These are phyloP conservation scores for Dacryopinax spathularia DNA, from an alignment of 768 basidiomycete species.

Conservation along the genomic window DNA sequence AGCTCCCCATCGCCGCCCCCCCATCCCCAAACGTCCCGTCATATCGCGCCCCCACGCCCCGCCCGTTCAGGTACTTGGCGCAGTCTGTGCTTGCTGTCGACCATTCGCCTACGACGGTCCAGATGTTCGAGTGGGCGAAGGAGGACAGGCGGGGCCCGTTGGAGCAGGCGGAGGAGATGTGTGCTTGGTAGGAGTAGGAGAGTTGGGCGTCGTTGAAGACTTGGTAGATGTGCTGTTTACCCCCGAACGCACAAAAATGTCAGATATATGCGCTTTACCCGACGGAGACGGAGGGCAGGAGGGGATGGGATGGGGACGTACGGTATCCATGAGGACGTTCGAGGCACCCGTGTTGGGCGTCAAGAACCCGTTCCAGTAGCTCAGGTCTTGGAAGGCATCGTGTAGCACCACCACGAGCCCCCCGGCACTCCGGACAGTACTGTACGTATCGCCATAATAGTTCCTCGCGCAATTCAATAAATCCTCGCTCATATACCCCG, in stretches of 20 bases:
- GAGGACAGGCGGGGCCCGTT: slow-evolving; percentile 17
- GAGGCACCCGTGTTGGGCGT: slow-evolving; percentile 32
- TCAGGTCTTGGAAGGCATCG: slow-evolving; percentile 66
- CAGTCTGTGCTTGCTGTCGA: slow-evolving; percentile 61
- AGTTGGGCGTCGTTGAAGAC: slow-evolving; percentile 42
- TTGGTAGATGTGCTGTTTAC: slow-evolving; percentile 46
- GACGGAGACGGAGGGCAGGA: neutral
- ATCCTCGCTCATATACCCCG: slow-evolving; percentile 34
- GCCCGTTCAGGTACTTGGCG: slow-evolving; percentile 67
- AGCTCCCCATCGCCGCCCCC: slow-evolving; percentile 44
- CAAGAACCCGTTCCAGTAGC: slow-evolving; percentile 54
- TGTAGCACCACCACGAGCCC: slow-evolving; percentile 55
- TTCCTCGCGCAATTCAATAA: slow-evolving; percentile 35
- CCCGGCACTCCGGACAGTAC: slow-evolving; percentile 33
- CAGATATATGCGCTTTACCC: neutral
- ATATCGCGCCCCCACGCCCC: slow-evolving; percentile 53
- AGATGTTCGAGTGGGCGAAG: slow-evolving; percentile 23
- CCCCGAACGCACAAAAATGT: neutral
- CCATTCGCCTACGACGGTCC: slow-evolving; percentile 74
- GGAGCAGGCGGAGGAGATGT: slow-evolving; percentile 48
- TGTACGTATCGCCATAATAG: slow-evolving; percentile 38
- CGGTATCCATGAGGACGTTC: slow-evolving; percentile 46
- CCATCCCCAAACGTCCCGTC: slow-evolving; percentile 24
- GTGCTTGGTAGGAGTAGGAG: slow-evolving; percentile 34
- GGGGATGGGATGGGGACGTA: neutral